phyloP scores from a whole-genome alignment of 345 rosid genomes.

The Gynandropsis gynandra region DNA sequence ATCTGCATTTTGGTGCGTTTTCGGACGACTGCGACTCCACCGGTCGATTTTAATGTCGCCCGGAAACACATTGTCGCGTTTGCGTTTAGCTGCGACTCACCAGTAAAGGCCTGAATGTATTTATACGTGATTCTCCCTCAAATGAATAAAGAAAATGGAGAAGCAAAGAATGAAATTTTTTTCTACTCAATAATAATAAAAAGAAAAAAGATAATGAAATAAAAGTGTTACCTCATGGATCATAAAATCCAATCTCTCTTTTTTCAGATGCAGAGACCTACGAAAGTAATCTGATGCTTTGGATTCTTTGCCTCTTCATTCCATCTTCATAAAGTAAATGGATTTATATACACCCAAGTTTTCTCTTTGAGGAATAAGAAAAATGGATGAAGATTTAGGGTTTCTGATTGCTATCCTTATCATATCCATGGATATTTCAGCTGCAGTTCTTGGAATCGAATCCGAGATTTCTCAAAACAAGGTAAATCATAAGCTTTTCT shows the following conservation, averaged over 20 bases:
- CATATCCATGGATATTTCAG: constrained; percentile 35
- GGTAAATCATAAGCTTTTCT: constrained; percentile 10
- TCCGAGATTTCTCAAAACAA: constrained; percentile 32
- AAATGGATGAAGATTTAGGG: constrained; percentile 27
- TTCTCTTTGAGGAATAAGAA: constrained; percentile 2
- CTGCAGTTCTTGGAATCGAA: constrained; percentile 29
- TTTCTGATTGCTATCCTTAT: constrained; percentile 29
- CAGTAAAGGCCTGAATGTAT: no score
- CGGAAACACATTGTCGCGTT: no score
- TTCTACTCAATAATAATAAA: no score
- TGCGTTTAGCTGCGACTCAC: no score
- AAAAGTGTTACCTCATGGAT: no score
- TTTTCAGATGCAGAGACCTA: constrained; percentile 13
- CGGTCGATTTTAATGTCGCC: no score
- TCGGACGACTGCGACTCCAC: no score
- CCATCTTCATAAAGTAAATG: constrained; percentile 12
- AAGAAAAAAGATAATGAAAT: no score
- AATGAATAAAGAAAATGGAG: no score
- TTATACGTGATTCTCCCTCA: no score
- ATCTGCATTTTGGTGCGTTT: no score
- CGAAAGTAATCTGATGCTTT: constrained; percentile 28
- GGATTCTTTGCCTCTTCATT: constrained; percentile 20
- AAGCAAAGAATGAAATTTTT: no score
- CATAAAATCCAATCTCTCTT: constrained; percentile 16
- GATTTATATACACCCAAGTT: constrained; percentile 13